Evolutionary conservation across 352 stramenopile genomes (phyloP).

Genomic region (Globisporangium iwayamae): DNA sequence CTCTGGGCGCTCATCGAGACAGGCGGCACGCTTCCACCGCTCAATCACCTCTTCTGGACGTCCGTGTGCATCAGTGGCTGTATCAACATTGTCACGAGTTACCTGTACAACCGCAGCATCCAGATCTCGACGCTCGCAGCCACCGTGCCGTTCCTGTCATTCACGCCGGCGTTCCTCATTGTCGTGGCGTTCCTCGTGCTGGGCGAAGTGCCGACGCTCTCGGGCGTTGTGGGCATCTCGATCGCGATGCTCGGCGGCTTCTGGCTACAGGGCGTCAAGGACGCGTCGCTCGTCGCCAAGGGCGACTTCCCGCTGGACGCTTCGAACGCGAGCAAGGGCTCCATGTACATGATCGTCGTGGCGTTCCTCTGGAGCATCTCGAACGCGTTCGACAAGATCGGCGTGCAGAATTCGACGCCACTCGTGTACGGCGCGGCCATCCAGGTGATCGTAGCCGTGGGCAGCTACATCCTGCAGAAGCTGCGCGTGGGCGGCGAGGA

Average conservation of each 20-base stretch:
- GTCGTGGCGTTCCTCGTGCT: conserved; percentile 74
- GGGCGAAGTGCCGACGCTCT: conserved; percentile 66
- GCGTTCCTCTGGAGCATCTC: conserved; percentile 83
- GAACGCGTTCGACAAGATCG: conserved; percentile 83
- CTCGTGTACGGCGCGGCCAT: conserved; percentile 70
- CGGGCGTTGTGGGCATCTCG: conserved; percentile 54
- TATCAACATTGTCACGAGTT: conserved; percentile 83
- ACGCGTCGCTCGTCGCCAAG: conserved; percentile 33
- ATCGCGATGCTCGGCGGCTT: conserved; percentile 73
- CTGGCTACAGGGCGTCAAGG: conserved; percentile 61
- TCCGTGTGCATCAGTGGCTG: conserved; percentile 64
- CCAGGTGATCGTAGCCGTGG: conserved; percentile 60
- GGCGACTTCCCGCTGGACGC: conserved; percentile 43
- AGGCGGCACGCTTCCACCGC: conserved; percentile 37
- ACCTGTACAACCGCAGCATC: conserved; percentile 80
- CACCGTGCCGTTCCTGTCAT: conserved; percentile 77
- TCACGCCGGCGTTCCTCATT: conserved; percentile 74
- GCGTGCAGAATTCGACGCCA: conserved; percentile 73
- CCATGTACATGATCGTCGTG: conserved; percentile 80
- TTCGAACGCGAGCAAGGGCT: conserved; percentile 64
- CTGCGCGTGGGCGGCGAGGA: conserved; percentile 58
- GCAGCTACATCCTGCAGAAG: conserved; percentile 59
- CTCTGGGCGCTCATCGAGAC: conserved; percentile 62
- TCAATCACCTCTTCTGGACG: conserved; percentile 84
- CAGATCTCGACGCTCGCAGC: conserved; percentile 81